Conservation (phyloP, 2,329 filamentous ascomycete genomes). For the Fusarium nanum region DNA sequence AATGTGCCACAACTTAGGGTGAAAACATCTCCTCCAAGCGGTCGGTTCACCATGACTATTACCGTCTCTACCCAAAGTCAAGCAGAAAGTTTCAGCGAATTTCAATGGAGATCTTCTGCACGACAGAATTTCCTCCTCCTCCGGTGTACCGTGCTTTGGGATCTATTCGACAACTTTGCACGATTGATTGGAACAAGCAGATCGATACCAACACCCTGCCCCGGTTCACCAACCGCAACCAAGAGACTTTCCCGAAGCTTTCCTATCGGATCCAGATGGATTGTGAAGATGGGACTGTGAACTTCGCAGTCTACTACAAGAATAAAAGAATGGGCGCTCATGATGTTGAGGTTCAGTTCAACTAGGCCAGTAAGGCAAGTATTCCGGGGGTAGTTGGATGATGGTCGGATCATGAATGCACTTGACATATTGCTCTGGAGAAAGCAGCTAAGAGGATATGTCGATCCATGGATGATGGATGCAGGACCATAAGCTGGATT, state of each 20-base stretch:
- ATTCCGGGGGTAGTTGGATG: rapidly evolving
- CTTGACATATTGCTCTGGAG: background rate
- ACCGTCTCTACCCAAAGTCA: too few species aligned
- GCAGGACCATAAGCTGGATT: rapidly evolving
- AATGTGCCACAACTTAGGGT: too few species aligned
- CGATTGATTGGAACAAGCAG: background rate
- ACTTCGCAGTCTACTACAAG: constrained; percentile 33
- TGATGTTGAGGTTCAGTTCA: constrained; percentile 40
- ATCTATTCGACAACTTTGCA: too few species aligned
- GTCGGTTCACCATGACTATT: too few species aligned
- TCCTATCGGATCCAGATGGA: constrained; percentile 26
- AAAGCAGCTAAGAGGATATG: background rate
- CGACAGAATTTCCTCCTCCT: too few species aligned
- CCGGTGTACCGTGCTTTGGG: too few species aligned
- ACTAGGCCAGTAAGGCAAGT: background rate
- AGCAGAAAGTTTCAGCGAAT: too few species aligned
- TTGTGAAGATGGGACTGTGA: constrained; percentile 34
- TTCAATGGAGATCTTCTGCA: too few species aligned
- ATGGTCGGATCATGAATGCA: rapidly evolving
- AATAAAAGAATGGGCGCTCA: constrained; percentile 20
- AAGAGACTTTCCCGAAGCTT: constrained; percentile 3
- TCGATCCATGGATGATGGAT: rapidly evolving
- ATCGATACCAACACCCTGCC: constrained; percentile 5
- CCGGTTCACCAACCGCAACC: constrained; percentile 9
- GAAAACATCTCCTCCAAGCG: too few species aligned